Base-by-base conservation (phyloP, 2,329 filamentous ascomycete genomes). In the Botrytis squamosa region DNA sequence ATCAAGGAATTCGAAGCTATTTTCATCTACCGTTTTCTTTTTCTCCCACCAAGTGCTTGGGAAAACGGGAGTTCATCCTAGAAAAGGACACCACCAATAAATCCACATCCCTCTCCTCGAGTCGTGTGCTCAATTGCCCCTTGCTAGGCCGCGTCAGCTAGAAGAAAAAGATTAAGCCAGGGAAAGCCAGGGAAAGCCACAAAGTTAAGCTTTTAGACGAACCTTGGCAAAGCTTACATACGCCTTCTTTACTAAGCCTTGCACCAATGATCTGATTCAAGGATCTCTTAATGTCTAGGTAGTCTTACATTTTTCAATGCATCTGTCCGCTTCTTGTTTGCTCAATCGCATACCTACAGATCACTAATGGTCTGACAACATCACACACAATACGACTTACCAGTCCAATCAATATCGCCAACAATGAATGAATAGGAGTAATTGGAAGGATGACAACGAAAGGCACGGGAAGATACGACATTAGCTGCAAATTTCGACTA, bases 111-210 rank as follows among this genome's bases (percentile, higher is more conserved):
- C 38, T 40, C n/a, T 6, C n/a, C 9, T 65, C 40, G 29, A 52
- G 33, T 40, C 64, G 46, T 55, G 16, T 38, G 22, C 38, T 55
- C 25, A 40, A 52, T n/a, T 25, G 12, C 12, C 65, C 65, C 46
- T 68, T 55, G 65, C 52, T 68, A 57, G 46, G 65, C 46, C 65
- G 65, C 65, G 65, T 67, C 65, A 67, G 65, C 65, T 55, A 55
- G 29, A 52, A n/a, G 29, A n/a, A 36, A 66, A 25, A 36, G 52
- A 18, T 20, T 10, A 12, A 20, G 46, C 46, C 33, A 55, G 38
- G 16, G 20, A 14, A 57, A 14, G 36, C n/a, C 38, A 42, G 38
- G 16, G 20, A 14, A 57, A 14, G 36, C n/a, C 38, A 42, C 49
- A 22, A 57, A 42, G 18, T 42, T 33, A 68, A 68, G 66, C 66